Base-by-base conservation (phyloP, 2,329 filamentous ascomycete genomes). In the Hypoxylon rubiginosum region DNA sequence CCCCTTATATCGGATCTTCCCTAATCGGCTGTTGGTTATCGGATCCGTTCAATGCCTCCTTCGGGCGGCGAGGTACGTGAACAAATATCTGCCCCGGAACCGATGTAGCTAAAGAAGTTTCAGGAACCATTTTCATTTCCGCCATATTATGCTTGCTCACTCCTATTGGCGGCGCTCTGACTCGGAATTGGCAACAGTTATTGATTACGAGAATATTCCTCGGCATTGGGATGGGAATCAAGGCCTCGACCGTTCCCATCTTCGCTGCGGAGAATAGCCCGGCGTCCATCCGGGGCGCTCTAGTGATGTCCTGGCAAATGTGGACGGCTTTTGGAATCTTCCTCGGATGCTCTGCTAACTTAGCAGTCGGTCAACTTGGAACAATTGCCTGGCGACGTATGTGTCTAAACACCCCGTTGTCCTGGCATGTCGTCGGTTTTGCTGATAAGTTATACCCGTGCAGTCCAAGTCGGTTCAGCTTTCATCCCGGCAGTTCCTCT, bases 1-100 rank as follows among this genome's bases (percentile, higher is more conserved):
- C 83, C 0, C 86, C 86, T 0, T 89, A 90, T 71, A 82, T 92
- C 28, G 88, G 88, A 78, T 92, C 88, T 64, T 87, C 89, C 1
- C 78, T 91, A 48, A 78, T 92, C 57, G 89, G 90, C 11, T 92
- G 89, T 77, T 93, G 91, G 91, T 80, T 90, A 45, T 92, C 90
- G 0, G 86, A 88, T 21, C 90, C 91, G 0, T 84, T 92, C 75
- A 93, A 93, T 77, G 85, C 87, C 53, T 81, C 75, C 69, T 88
- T 92, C 68, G 91, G 91, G 8, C 86, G 91, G 50, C 84, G 90
- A 6, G 90, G 91, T 59, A 15, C 10, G 53, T 43, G 6, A 17
- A 45, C n/a, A 21, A n/a, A 8, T 13, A 19, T 24, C 49, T 21
- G 1, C 3, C 45, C 21, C 19, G 19, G 5, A 13, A 39, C 3